Base-by-base conservation (phyloP, 257 asterid species). In the Ajuga chamaepitys region DNA sequence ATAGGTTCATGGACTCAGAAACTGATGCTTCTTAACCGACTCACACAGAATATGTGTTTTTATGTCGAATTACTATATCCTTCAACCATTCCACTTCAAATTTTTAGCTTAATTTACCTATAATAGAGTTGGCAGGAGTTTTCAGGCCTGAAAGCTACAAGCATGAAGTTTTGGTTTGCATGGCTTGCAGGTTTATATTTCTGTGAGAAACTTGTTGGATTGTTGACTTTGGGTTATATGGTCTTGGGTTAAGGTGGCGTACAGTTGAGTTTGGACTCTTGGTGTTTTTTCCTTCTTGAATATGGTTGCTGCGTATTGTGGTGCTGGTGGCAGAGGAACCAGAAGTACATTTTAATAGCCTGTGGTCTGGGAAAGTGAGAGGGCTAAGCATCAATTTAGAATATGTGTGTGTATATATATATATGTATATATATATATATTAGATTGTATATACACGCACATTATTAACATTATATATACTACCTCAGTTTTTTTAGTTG, bases 61-160 rank as follows among this genome's bases (percentile, higher is more conserved):
- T 46, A 16, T 28, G 57, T 53, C 21, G 20, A 52, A 22, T 32
- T 54, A 26, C 42, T 30, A 17, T 50, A n/a, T 28, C 5, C 37
- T 48, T 71, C 71, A 6, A 34, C 46, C 32, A 44, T 53, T 55
- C 59, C 53, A 10, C 28, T 11, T 45, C 45, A 37, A 44, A 16
- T 26, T 55, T 30, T 57, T 22, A 70, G 66, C 12, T 35, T 70
- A 30, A 8, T 52, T 68, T 32, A 30, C 16, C n/a, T 71, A 40
- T 51, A 21, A 24, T 24, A 12, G 17, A 70, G 58, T 62, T 20
- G 37, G 58, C n/a, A n/a, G 54, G 16, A 21, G 2, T 61, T 30
- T 48, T 14, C 38, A 50, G 28, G 20, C 64, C 53, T 62, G 56
- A 16, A 44, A 52, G 11, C 48, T 57, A 47, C 42, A 47, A 42